These are phyloP conservation scores for Chaetothyriales sp. DNA, from an alignment of 2,329 filamentous ascomycete species.

Conservation along the genomic window DNA sequence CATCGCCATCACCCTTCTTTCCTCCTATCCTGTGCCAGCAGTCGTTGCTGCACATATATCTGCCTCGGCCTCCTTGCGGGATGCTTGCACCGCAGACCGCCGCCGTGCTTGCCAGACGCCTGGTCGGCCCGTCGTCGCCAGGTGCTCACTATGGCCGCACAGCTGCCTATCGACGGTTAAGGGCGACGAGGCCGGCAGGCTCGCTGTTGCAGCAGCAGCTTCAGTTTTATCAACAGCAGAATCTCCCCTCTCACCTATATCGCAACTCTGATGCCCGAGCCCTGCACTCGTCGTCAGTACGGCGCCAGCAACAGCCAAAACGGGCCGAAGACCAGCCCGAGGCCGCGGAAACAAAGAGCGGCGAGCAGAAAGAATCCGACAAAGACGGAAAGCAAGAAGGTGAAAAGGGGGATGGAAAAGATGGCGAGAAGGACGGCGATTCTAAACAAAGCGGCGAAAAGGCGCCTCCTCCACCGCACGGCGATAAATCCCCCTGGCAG, in stretches of 20 bases:
- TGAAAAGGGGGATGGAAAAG: conserved; percentile 31
- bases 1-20: neutral
- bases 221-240: conserved; percentile 1
- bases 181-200: neutral
- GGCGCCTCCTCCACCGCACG: conserved; percentile 85
- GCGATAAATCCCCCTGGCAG: conserved; percentile 96
- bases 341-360: conserved; percentile 27
- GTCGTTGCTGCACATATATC: neutral
- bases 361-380: conserved; percentile 19
- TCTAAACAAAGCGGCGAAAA: conserved; percentile 44
- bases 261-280: conserved; percentile 11
- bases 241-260: conserved; percentile 1
- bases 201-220: conserved; percentile 1
- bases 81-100: neutral
- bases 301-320: conserved; percentile 12
- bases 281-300: conserved; percentile 12
- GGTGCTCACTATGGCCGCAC: conserved; percentile 13
- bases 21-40: neutral
- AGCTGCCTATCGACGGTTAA: conserved; percentile 11
- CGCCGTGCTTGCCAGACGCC: neutral
- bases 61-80: neutral
- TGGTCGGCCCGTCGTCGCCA: neutral
- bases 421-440: conserved; percentile 37
- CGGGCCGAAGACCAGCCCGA: conserved; percentile 23
- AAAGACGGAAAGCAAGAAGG: conserved; percentile 28